A percentile compares a stretch with the other conserved stretches of the same genome.
Conservation (phyloP, 345 rosid species). For the Orychophragmus violaceus region DNA sequence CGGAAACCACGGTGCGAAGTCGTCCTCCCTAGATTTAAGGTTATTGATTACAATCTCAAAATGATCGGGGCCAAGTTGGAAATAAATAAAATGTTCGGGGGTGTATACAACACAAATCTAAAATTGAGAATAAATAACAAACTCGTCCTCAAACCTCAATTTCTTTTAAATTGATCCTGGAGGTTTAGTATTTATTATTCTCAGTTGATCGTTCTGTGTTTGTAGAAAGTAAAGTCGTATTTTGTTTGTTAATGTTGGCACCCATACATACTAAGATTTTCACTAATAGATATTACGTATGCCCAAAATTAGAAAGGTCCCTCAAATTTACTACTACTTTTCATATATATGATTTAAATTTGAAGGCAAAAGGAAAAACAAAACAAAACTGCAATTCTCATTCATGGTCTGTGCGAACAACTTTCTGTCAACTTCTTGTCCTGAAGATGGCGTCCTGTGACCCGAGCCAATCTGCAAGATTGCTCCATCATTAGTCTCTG, state of each 20-base stretch:
- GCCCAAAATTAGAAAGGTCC: too few relatives aligned
- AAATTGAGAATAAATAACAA: background rate
- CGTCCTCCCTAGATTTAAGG: background rate
- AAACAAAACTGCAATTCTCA: background rate
- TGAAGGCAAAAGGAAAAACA: background rate
- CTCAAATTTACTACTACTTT: background rate
- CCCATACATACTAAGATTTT: too few relatives aligned
- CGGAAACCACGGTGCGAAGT: too few relatives aligned
- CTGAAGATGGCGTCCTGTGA: slow-evolving; percentile 31
- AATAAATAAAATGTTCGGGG: background rate
- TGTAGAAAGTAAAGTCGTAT: too few relatives aligned
- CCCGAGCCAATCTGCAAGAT: slow-evolving; percentile 62
- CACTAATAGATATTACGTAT: too few relatives aligned
- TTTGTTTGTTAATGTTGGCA: too few relatives aligned
- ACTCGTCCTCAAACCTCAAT: background rate
- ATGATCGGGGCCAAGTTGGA: background rate
- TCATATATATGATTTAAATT: background rate
- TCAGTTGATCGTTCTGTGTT: too few relatives aligned
- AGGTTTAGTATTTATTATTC: too few relatives aligned
- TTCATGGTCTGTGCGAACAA: slow-evolving; percentile 35
- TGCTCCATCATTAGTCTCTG: slow-evolving; percentile 50
- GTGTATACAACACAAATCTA: background rate
- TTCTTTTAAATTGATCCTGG: too few relatives aligned
- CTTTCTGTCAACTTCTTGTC: slow-evolving; percentile 39
- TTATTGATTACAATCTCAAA: background rate